These are phyloP conservation scores for Collybiopsis luxurians DNA, from an alignment of 768 basidiomycete species.

Conservation along the genomic window DNA sequence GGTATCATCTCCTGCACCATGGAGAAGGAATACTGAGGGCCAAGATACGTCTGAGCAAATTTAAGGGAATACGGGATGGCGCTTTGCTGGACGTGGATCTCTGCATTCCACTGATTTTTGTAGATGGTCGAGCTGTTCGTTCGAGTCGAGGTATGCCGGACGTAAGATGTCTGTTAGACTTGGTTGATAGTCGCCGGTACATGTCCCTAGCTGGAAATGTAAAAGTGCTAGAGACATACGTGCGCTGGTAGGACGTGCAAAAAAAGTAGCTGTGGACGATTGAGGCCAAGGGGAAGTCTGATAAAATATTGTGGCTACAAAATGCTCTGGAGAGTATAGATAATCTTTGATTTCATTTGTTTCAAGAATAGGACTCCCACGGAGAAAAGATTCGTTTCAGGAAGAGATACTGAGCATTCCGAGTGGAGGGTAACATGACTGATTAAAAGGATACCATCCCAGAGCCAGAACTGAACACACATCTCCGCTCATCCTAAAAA, in stretches of 20 bases:
- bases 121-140: background rate
- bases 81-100: constrained; percentile 23
- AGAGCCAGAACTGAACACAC: too few relatives aligned
- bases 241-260: background rate
- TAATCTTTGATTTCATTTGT: background rate
- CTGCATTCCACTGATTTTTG: background rate
- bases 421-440: background rate
- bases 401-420: background rate
- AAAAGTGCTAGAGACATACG: constrained; percentile 1
- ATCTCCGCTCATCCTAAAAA: constrained; percentile 65
- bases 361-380: background rate
- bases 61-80: constrained; percentile 44
- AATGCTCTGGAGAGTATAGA: background rate
- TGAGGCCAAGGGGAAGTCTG: background rate
- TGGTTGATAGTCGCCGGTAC: background rate
- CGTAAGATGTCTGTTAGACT: background rate
- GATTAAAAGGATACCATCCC: too few relatives aligned
- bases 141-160: background rate
- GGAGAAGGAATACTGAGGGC: constrained; percentile 47
- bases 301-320: background rate
- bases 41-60: constrained; percentile 32
- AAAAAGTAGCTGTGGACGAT: background rate
- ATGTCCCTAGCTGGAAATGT: background rate
- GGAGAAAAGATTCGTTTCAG: background rate
- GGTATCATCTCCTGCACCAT: constrained; percentile 47